phyloP scores from a whole-genome alignment of 345 rosid species.

The Nephelium lappaceum region DNA sequence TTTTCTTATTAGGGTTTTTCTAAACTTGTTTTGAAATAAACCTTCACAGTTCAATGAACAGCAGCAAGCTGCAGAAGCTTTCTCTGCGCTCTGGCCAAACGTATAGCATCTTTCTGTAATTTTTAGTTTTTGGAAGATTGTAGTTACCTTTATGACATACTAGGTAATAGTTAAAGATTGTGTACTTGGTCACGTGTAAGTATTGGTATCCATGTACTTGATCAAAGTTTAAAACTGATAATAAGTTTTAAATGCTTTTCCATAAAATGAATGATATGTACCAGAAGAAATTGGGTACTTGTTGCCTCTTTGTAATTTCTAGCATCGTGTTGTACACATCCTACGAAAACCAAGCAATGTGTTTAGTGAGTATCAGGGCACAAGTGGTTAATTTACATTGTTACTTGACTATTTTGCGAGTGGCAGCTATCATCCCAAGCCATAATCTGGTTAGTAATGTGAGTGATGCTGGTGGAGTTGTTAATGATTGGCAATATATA shows the following conservation, averaged over 20 bases:
- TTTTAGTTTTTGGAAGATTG: background rate
- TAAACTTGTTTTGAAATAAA: background rate
- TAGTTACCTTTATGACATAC: background rate
- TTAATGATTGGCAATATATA: background rate
- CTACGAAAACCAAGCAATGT: background rate
- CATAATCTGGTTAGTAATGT: background rate
- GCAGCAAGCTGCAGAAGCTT: constrained; percentile 3
- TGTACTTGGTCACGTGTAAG: background rate
- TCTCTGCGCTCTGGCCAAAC: background rate
- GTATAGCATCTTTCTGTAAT: background rate
- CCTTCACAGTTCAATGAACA: background rate
- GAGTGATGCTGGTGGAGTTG: background rate
- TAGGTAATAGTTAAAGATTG: background rate
- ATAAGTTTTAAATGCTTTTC: background rate
- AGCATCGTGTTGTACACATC: background rate
- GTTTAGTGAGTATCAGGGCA: background rate
- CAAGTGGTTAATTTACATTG: background rate
- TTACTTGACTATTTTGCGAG: background rate
- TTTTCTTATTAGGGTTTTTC: background rate
- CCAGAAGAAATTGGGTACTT: background rate
- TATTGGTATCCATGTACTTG: background rate
- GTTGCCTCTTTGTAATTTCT: background rate
- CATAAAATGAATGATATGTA: background rate
- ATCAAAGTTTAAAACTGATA: background rate
- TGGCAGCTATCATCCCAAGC: background rate